These are phyloP conservation scores for Penicillium sp. DNA, from an alignment of 2,329 filamentous ascomycete genomes.

Conservation along the genomic window DNA sequence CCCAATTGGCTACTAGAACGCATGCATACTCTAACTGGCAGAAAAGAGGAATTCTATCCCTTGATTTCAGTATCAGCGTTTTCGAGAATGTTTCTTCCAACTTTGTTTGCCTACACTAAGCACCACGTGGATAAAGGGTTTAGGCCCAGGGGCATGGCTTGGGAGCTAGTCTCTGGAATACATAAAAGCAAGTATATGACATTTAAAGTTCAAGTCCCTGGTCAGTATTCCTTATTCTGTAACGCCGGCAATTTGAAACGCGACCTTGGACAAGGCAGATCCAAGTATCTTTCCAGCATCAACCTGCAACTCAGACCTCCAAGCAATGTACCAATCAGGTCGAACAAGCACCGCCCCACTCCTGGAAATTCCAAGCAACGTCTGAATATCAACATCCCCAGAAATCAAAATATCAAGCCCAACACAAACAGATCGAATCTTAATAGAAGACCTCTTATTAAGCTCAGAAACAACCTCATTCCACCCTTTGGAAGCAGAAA, in stretches of 20 bases:
- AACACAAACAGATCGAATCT: constrained; percentile 10
- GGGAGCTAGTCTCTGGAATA: no score
- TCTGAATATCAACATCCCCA: constrained; percentile 15
- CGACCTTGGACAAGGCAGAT: not conserved
- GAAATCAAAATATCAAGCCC: constrained; percentile 9
- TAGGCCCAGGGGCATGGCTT: not conserved
- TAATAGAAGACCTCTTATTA: constrained; percentile 8
- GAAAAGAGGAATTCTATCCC: not conserved
- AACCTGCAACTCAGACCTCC: constrained; percentile 19
- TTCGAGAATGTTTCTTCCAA: not conserved
- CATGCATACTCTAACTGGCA: no score
- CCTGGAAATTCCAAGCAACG: constrained; percentile 27
- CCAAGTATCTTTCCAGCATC: not conserved
- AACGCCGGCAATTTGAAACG: not conserved
- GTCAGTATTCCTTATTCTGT: not conserved
- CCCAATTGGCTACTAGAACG: no score
- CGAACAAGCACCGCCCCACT: constrained; percentile 33
- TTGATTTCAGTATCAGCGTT: not conserved
- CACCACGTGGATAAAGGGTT: not conserved
- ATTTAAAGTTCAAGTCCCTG: no score
- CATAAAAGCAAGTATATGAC: no score
- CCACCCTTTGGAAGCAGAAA: constrained; percentile 24
- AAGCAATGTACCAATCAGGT: constrained; percentile 39
- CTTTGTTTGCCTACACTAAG: not conserved
- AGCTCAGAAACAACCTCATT: constrained; percentile 9